Percentiles rank a stretch among this genome's conserved stretches.
Evolutionary conservation across 2,329 filamentous ascomycete genomes (phyloP).

Genomic region (Nemania bipapillata): DNA sequence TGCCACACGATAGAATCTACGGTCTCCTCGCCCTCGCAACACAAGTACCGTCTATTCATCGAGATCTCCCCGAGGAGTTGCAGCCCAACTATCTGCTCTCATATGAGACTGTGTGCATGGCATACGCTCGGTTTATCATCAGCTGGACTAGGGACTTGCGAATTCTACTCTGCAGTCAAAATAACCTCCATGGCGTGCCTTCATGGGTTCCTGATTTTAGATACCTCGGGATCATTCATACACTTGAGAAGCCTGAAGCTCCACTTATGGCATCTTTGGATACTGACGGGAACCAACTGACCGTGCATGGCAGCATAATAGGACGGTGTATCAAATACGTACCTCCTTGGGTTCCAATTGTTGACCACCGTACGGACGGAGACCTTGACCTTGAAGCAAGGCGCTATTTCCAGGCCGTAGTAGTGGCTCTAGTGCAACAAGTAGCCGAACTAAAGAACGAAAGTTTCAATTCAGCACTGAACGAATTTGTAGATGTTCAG

Average conservation of each 20-base stretch:
- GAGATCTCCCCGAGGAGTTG: not conserved
- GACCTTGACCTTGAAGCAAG: not conserved
- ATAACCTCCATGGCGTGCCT: not conserved
- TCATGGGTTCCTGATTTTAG: slow-evolving; percentile 6
- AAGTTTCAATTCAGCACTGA: not conserved
- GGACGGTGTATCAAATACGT: not conserved
- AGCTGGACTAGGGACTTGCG: slow-evolving; percentile 16
- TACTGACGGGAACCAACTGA: not conserved
- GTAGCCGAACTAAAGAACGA: not conserved
- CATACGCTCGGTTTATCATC: not conserved
- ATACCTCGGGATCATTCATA: not conserved
- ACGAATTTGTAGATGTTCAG: not conserved
- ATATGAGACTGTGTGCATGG: not conserved
- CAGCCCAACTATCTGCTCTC: not conserved
- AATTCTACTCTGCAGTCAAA: slow-evolving; percentile 15
- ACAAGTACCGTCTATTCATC: not conserved
- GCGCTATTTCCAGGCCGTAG: not conserved
- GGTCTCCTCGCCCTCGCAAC: not conserved
- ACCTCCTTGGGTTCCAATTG: slow-evolving; percentile 12
- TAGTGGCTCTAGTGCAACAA: not conserved
- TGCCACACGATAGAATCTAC: slow-evolving; percentile 1
- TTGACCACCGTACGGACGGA: not conserved
- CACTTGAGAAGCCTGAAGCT: not conserved
- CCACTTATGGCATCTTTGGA: not conserved
- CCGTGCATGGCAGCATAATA: not conserved